Conservation (phyloP, 306 rosid genomes). For the Begonia fuchsioides region DNA sequence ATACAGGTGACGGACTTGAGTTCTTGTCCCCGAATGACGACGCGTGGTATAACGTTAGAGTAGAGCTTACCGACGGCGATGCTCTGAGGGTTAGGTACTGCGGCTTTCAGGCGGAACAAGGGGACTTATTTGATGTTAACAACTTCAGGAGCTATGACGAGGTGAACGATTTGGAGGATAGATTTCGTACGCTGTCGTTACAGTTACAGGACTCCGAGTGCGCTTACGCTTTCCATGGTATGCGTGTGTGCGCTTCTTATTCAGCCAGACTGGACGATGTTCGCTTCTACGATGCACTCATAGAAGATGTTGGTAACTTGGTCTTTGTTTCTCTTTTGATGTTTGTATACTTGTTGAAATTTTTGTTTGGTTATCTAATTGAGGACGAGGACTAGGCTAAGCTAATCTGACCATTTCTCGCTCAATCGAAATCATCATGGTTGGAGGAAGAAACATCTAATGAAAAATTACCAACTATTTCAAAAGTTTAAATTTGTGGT, state of each 20-base stretch:
- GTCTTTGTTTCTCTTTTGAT: neutral
- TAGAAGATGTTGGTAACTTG: conserved; percentile 17
- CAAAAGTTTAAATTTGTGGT: too few relatives aligned
- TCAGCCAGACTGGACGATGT: conserved; percentile 13
- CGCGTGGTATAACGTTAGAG: conserved; percentile 27
- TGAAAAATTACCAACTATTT: too few relatives aligned
- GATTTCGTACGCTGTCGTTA: conserved; percentile 23
- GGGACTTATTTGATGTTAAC: conserved; percentile 1
- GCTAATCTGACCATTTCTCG: too few relatives aligned
- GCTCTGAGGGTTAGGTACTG: conserved; percentile 15
- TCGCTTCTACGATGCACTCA: conserved; percentile 30
- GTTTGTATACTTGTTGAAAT: too few relatives aligned
- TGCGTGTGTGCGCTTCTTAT: conserved; percentile 24
- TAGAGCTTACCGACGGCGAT: conserved; percentile 9
- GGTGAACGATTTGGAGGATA: conserved; percentile 11
- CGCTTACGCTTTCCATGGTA: conserved; percentile 3
- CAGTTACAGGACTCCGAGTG: conserved; percentile 38
- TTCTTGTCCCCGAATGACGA: conserved; percentile 16
- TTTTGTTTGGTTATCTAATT: too few relatives aligned
- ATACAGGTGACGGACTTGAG: conserved; percentile 8
- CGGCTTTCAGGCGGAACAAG: conserved; percentile 11
- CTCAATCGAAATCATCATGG: too few relatives aligned
- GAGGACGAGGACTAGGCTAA: too few relatives aligned
- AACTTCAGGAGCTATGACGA: conserved; percentile 10
- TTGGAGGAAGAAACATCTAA: too few relatives aligned